A percentile compares a stretch with the other conserved stretches of the same genome.
phyloP scores from a whole-genome alignment of 179 eudicot genomes.

The Actinidia chinensis region DNA sequence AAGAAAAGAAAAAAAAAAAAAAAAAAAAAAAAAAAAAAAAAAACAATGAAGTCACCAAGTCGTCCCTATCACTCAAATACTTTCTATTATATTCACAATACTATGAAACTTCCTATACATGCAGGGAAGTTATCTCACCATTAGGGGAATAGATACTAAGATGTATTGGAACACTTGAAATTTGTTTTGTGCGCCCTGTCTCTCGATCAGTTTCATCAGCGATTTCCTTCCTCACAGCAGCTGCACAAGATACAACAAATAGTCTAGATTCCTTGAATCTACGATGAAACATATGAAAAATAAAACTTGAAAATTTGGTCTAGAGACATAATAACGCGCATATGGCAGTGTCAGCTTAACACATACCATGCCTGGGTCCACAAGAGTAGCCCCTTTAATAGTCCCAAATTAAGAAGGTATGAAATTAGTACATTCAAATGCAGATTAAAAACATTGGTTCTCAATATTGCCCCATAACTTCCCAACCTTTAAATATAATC shows the following conservation, averaged over 20 bases:
- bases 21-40: no score
- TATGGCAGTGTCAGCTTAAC: no score
- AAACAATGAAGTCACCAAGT: no score
- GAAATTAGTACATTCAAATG: not conserved
- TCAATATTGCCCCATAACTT: not conserved
- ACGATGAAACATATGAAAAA: not conserved
- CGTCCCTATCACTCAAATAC: no score
- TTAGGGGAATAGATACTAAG: conserved; percentile 90
- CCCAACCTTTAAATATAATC: not conserved
- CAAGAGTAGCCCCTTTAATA: not conserved
- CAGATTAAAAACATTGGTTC: not conserved
- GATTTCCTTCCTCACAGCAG: conserved; percentile 95
- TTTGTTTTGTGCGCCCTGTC: conserved; percentile 80
- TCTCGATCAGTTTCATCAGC: conserved; percentile 97
- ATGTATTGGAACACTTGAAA: conserved; percentile 93
- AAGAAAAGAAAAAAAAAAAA: no score
- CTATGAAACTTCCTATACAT: no score
- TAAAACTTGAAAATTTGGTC: not conserved
- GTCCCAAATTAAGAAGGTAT: not conserved
- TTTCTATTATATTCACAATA: no score
- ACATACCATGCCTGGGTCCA: not conserved
- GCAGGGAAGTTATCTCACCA: conserved; percentile 46
- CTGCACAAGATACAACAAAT: conserved; percentile 39
- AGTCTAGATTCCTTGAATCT: conserved; percentile 20
- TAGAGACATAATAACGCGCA: not conserved